Conservation (phyloP, 345 rosid genomes). For the Salix exigua region DNA sequence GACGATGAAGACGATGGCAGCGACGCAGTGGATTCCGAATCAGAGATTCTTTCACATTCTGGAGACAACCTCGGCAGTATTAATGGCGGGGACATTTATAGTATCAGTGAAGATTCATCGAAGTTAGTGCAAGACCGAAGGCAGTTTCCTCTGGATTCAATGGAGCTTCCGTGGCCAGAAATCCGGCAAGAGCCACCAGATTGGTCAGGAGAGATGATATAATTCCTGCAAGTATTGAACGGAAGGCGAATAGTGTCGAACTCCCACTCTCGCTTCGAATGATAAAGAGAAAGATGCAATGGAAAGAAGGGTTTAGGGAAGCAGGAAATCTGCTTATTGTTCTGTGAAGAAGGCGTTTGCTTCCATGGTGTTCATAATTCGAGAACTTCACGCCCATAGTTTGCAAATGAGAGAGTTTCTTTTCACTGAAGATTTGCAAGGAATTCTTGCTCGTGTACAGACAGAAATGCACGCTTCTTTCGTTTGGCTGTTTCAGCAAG, state of each 20-base stretch:
- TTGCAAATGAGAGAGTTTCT: constrained; percentile 73
- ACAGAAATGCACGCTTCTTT: constrained; percentile 82
- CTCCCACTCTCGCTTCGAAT: constrained; percentile 79
- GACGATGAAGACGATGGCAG: constrained; percentile 17
- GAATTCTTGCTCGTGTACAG: constrained; percentile 59
- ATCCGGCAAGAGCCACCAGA: constrained; percentile 27
- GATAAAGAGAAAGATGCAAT: constrained; percentile 67
- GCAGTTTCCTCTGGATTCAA: constrained; percentile 11
- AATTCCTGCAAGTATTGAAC: constrained; percentile 52
- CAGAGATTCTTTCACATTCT: constrained; percentile 11
- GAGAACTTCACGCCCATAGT: constrained; percentile 69
- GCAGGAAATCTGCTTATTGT: constrained; percentile 63
- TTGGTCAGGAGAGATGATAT: constrained; percentile 27
- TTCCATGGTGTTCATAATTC: constrained; percentile 88
- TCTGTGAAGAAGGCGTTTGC: constrained; percentile 82
- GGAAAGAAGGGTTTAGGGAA: constrained; percentile 61
- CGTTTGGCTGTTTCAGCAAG: constrained; percentile 91
- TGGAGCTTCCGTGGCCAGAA: constrained; percentile 31
- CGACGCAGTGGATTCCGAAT: constrained; percentile 9
- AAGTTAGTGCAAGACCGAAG: neutral
- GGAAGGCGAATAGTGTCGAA: constrained; percentile 80
- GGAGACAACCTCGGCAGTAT: constrained; percentile 8
- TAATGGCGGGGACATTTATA: neutral
- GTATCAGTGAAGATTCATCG: neutral
- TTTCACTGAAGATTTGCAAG: constrained; percentile 66